Percentiles rank a stretch among this genome's conserved stretches.
phyloP scores from a whole-genome alignment of 2,329 filamentous ascomycete species.

The Colletotrichum gloeosporioides region DNA sequence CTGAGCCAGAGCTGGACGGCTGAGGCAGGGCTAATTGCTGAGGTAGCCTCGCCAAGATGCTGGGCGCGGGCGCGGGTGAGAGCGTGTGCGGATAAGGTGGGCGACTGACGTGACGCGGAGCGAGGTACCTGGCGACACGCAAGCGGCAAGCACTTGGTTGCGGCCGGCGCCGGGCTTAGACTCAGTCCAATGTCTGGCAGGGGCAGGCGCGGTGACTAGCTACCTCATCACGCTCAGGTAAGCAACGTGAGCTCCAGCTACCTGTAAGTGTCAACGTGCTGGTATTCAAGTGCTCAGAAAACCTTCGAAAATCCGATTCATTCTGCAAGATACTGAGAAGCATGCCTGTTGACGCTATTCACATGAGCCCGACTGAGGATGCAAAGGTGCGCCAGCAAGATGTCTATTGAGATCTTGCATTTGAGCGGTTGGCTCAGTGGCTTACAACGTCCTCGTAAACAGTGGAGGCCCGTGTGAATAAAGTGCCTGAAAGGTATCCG shows the following conservation, averaged over 20 bases:
- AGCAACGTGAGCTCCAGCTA: background rate
- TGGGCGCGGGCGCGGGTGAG: background rate
- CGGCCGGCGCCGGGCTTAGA: background rate
- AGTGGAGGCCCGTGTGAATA: background rate
- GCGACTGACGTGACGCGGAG: constrained; percentile 13
- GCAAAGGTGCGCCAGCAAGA: background rate
- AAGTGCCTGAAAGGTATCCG: background rate
- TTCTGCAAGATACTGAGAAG: background rate
- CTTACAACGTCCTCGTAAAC: background rate
- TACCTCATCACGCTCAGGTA: background rate
- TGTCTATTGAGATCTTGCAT: background rate
- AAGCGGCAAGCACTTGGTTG: constrained; percentile 6
- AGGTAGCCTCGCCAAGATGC: constrained; percentile 5
- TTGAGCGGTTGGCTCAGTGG: background rate
- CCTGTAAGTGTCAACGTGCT: background rate
- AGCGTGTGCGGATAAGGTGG: background rate
- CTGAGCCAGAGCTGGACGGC: background rate
- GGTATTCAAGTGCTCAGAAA: no score
- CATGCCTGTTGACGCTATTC: background rate
- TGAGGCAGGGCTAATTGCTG: background rate
- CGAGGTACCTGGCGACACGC: background rate
- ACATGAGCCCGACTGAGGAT: background rate
- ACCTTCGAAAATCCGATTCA: no score
- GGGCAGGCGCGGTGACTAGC: background rate
- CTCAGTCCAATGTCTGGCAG: background rate